Evolutionary conservation across 2,329 filamentous ascomycete genomes (phyloP).

Genomic region (Fusarium torreyae): DNA sequence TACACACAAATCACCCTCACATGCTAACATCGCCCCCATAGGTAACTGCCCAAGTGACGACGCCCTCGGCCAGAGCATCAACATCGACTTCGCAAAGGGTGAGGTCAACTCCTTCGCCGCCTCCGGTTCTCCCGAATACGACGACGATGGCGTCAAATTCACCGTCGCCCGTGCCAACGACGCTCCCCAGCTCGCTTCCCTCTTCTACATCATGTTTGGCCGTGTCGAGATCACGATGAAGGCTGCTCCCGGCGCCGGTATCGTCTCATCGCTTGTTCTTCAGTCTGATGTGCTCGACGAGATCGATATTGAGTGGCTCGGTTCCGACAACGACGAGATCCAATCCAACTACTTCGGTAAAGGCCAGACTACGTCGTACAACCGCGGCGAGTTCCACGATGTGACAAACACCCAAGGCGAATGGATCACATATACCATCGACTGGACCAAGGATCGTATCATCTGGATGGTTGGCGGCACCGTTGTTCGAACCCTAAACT

Average conservation of each 20-base stretch:
- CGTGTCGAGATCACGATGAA: conserved; percentile 89
- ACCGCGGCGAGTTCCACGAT: conserved; percentile 86
- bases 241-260: conserved; percentile 88
- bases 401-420: conserved; percentile 76
- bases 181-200: conserved; percentile 85
- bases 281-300: conserved; percentile 95
- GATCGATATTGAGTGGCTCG: conserved; percentile 98
- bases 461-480: conserved; percentile 88
- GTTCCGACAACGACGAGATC: conserved; percentile 81
- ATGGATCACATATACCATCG: conserved; percentile 90
- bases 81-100: conserved; percentile 86
- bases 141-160: conserved; percentile 82
- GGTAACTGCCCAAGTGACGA: conserved; percentile 80
- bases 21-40: conserved; percentile 41
- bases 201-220: conserved; percentile 99
- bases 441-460: conserved; percentile 90
- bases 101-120: conserved; percentile 83
- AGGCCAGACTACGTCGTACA: conserved; percentile 86
- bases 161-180: conserved; percentile 85
- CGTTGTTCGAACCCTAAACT: conserved; percentile 81
- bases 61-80: conserved; percentile 85
- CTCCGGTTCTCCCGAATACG: conserved; percentile 80
- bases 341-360: conserved; percentile 99
- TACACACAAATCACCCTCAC: not conserved
- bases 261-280: conserved; percentile 92